phyloP scores from a whole-genome alignment of 345 rosid genomes.

The Populus ilicifolia region DNA sequence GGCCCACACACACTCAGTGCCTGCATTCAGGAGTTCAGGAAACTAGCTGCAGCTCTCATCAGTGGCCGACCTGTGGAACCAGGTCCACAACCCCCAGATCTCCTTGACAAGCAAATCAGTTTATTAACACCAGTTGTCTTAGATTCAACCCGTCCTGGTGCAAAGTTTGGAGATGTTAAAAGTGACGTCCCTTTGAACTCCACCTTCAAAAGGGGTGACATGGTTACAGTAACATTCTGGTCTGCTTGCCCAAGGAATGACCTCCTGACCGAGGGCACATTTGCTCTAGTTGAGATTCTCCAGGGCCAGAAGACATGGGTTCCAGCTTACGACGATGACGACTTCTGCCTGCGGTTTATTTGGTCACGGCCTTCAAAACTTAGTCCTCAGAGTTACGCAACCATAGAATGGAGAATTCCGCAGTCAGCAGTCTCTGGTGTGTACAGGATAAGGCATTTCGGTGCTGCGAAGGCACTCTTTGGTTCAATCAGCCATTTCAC shows the following conservation, averaged over 20 bases:
- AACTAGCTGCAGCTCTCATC: constrained; percentile 59
- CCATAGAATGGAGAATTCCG: constrained; percentile 81
- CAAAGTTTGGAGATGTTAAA: constrained; percentile 65
- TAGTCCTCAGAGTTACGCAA: constrained; percentile 64
- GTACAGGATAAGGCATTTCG: constrained; percentile 68
- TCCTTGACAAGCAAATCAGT: constrained; percentile 67
- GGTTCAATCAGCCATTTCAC: constrained; percentile 57
- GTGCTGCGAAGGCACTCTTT: constrained; percentile 50
- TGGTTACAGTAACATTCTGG: constrained; percentile 64
- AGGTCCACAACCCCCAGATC: constrained; percentile 81
- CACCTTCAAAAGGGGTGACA: constrained; percentile 61
- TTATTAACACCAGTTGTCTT: constrained; percentile 73
- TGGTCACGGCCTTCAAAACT: constrained; percentile 79
- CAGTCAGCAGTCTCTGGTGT: constrained; percentile 60
- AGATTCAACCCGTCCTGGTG: constrained; percentile 61
- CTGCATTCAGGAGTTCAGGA: constrained; percentile 89
- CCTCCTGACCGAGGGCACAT: constrained; percentile 86
- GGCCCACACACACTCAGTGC: constrained; percentile 89
- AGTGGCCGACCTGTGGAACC: constrained; percentile 47
- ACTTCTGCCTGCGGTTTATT: constrained; percentile 71
- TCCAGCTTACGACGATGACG: constrained; percentile 80
- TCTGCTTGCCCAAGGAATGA: constrained; percentile 93
- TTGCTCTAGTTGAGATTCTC: constrained; percentile 72
- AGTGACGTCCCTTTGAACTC: constrained; percentile 68
- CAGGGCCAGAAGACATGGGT: constrained; percentile 63